Base-by-base conservation (phyloP, 176 grass and related monocot genomes). In the Bolboschoenus planiculmis region DNA sequence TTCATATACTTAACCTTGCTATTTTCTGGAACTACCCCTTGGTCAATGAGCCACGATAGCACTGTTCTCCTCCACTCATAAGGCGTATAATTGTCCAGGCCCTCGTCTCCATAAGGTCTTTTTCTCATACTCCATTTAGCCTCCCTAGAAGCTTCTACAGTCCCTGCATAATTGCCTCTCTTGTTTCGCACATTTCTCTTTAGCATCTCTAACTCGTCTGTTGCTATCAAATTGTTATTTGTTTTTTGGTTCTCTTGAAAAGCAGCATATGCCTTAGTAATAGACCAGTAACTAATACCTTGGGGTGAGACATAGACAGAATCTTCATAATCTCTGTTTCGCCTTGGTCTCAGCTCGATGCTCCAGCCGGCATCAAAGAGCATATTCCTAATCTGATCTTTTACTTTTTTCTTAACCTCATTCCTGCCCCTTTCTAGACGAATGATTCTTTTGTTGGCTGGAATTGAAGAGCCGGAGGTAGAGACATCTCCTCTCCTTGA, bases 11-110 rank as follows among this genome's bases (percentile, higher is more conserved):
- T 93, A 84, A 93, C 87, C 64, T 91, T 90, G 53, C 80, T 62
- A 47, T 88, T 87, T 86, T 88, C 89, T 56, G 75, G 80, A 83
- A 98, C 33, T 79, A 98, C 84, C 63, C 86, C 96, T 74, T 91
- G 73, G 87, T 98, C 96, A 82, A 98, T 98, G 87, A 98, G 90
- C 96, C 96, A 98, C 43, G 92, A 91, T 35, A 91, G 88, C 81
- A 98, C 63, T 11, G 96, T 98, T 62, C 90, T 84, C 84, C 85
- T 98, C 90, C 92, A 89, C 72, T 83, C 42, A 83, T 98, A 95
- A 59, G 85, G 87, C 82, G 91, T 40, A 85, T 95, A 95, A 44
- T 57, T 87, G 70, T 91, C 86, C 80, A 84, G 58, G 27, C 53
- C 20, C 16, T 57, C 78, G 34, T 93, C 86, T 75, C 36, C 78